Conservation (phyloP, 306 rosid species). For the Arachis stenosperma region DNA sequence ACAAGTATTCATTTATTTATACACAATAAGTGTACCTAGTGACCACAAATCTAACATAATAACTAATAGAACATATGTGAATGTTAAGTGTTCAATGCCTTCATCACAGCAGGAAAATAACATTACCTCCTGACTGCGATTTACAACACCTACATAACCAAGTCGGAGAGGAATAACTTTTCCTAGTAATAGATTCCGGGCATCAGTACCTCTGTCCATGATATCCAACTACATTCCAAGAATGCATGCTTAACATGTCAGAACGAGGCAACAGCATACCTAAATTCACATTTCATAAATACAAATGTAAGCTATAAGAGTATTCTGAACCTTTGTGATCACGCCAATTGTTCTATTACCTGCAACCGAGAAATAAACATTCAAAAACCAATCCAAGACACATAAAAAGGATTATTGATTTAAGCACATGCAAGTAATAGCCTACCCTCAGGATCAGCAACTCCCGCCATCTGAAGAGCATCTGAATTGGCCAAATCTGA, state of each 20-base stretch:
- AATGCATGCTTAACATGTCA: constrained; percentile 40
- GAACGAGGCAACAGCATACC: constrained; percentile 35
- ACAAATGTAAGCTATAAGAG: neutral
- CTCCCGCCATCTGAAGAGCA: constrained; percentile 99
- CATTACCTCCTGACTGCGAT: constrained; percentile 98
- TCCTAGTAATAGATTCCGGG: constrained; percentile 91
- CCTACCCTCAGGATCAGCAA: constrained; percentile 98
- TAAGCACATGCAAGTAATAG: constrained; percentile 35
- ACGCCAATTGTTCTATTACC: constrained; percentile 96
- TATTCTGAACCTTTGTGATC: constrained; percentile 80
- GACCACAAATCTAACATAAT: constrained; percentile 22
- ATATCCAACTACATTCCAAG: constrained; percentile 74
- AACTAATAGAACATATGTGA: constrained; percentile 10
- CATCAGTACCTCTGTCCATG: constrained; percentile 99
- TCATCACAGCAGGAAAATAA: constrained; percentile 7
- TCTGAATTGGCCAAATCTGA: constrained; percentile 98
- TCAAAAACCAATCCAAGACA: constrained; percentile 11
- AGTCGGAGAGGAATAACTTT: constrained; percentile 96
- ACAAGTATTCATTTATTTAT: constrained; percentile 21
- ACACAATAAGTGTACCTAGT: neutral
- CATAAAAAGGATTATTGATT: constrained; percentile 21
- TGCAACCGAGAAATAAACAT: constrained; percentile 46
- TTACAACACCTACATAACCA: constrained; percentile 96
- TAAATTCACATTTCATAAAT: constrained; percentile 20
- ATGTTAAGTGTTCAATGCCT: constrained; percentile 20